Conservation (phyloP, 306 rosid genomes). For the Gastrolobium bilobum region DNA sequence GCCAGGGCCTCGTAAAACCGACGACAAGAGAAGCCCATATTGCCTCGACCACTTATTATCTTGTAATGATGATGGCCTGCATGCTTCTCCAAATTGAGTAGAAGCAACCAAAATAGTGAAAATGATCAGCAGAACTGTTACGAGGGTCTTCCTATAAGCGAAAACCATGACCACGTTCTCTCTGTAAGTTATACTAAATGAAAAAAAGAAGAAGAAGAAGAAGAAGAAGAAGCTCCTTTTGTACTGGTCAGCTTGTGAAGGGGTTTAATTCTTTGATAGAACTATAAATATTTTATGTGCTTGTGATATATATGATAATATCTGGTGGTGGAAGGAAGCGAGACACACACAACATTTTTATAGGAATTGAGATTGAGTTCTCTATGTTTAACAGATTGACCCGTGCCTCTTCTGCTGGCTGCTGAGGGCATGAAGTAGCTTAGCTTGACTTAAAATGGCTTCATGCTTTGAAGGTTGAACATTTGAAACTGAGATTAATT, state of each 20-base stretch:
- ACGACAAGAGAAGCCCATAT: slow-evolving; percentile 42
- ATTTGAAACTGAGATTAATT: background rate
- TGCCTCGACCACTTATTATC: slow-evolving; percentile 49
- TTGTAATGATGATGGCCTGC: slow-evolving; percentile 48
- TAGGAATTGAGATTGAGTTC: background rate
- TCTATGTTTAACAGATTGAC: background rate
- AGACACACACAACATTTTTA: background rate
- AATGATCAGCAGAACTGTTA: slow-evolving; percentile 16
- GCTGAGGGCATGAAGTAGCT: background rate
- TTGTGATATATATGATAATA: background rate
- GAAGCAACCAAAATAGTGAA: slow-evolving; percentile 43
- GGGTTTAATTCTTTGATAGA: background rate
- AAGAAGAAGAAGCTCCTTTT: background rate
- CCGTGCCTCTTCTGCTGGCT: background rate
- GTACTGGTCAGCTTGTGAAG: background rate
- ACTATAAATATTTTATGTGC: background rate
- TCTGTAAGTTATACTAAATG: too few relatives aligned
- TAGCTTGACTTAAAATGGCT: background rate
- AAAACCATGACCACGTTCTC: background rate
- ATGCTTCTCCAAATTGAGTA: slow-evolving; percentile 45
- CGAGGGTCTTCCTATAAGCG: background rate
- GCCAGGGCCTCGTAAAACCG: slow-evolving; percentile 41
- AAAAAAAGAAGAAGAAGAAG: background rate
- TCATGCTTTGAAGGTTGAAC: slow-evolving; percentile 22
- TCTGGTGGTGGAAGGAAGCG: background rate